These are phyloP conservation scores for Diplotaxis tenuifolia DNA, from an alignment of 345 rosid species.

Conservation along the genomic window DNA sequence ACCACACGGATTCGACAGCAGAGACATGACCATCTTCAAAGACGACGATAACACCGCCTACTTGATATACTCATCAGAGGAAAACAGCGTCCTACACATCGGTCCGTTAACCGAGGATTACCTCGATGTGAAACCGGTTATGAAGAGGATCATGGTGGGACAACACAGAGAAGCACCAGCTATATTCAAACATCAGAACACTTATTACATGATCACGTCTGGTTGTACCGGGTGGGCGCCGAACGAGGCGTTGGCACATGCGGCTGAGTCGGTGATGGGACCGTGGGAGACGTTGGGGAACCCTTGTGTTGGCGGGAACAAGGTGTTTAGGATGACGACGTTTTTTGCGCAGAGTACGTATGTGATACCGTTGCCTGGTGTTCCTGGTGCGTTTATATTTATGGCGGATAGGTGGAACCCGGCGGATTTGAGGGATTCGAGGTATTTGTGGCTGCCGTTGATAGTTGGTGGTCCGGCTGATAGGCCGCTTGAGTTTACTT, in stretches of 20 bases:
- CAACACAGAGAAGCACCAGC: conserved; percentile 95
- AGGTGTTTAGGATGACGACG: conserved; percentile 57
- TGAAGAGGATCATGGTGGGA: conserved; percentile 67
- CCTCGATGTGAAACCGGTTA: conserved; percentile 53
- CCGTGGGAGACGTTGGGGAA: conserved; percentile 94
- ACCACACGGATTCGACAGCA: conserved; percentile 82
- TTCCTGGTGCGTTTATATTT: conserved; percentile 72
- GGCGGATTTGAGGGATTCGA: conserved; percentile 74
- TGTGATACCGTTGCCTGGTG: conserved; percentile 67
- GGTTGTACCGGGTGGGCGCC: conserved; percentile 99
- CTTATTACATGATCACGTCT: conserved; percentile 92
- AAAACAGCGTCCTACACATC: conserved; percentile 85
- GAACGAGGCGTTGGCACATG: conserved; percentile 82
- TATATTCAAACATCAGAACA: conserved; percentile 67
- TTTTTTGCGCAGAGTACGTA: conserved; percentile 83
- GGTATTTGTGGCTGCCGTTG: conserved; percentile 85
- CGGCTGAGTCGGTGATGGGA: conserved; percentile 86
- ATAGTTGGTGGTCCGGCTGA: conserved; percentile 83
- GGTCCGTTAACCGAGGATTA: conserved; percentile 72
- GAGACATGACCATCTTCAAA: conserved; percentile 94
- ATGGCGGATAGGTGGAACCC: conserved; percentile 98
- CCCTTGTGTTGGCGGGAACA: conserved; percentile 86
- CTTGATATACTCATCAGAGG: conserved; percentile 77
- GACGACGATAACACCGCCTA: conserved; percentile 77
- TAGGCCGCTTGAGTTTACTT: conserved; percentile 68